Evolutionary conservation across 2,329 filamentous ascomycete species (phyloP).

Genomic region (Chaetoscypha palmicola): DNA sequence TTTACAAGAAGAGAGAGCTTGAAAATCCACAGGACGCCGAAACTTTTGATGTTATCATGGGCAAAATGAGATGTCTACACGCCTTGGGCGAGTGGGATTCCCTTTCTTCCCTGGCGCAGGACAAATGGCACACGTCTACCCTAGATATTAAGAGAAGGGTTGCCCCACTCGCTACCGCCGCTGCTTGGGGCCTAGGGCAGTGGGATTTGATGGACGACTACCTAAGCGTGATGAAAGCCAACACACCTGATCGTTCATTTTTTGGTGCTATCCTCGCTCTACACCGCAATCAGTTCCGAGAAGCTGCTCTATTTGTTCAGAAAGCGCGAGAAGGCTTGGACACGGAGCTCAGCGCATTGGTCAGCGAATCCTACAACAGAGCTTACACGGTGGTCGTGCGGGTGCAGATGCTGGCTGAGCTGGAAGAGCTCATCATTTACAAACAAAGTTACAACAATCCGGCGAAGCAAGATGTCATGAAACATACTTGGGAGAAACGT

Average conservation of each 20-base stretch:
- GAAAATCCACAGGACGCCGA: constrained; percentile 72
- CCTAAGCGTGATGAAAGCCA: constrained; percentile 85
- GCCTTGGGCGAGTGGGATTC: constrained; percentile 97
- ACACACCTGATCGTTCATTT: constrained; percentile 91
- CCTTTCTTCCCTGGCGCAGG: constrained; percentile 78
- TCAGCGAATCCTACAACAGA: constrained; percentile 97
- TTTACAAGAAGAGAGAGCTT: constrained; percentile 79
- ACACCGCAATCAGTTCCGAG: constrained; percentile 90
- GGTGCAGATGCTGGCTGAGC: constrained; percentile 96
- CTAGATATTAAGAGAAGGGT: constrained; percentile 85
- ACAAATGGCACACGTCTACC: constrained; percentile 87
- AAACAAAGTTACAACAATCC: constrained; percentile 78
- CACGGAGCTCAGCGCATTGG: constrained; percentile 86
- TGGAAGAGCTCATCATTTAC: constrained; percentile 97
- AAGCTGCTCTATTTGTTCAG: constrained; percentile 81
- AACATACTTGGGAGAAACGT: constrained; percentile 90
- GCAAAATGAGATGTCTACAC: constrained; percentile 97
- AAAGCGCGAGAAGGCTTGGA: constrained; percentile 90
- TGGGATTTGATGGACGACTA: constrained; percentile 99
- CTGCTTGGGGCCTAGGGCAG: constrained; percentile 91
- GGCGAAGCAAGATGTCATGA: constrained; percentile 84
- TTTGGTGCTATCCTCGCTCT: constrained; percentile 94
- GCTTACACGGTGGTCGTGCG: constrained; percentile 97
- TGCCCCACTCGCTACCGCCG: constrained; percentile 86
- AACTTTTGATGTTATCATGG: constrained; percentile 95